These are phyloP conservation scores for Harringtonia lauricola DNA, from an alignment of 2,329 filamentous ascomycete genomes.

Conservation along the genomic window DNA sequence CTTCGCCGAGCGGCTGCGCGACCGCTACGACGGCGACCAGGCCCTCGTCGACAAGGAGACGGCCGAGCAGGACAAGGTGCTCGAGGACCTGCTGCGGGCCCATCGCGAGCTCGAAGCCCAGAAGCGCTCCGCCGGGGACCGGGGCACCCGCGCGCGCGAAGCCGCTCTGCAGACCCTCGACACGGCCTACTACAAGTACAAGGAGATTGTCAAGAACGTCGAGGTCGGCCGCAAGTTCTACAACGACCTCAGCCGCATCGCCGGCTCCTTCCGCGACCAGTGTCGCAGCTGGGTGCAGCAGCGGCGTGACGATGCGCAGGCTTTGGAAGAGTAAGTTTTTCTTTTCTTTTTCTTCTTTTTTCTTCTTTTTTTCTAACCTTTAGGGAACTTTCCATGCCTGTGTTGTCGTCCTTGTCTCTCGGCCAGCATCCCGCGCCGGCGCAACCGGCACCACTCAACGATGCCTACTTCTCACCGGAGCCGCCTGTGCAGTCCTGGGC, in stretches of 20 bases:
- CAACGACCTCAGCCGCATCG: constrained; percentile 85
- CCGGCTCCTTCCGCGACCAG: constrained; percentile 66
- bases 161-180: constrained; percentile 79
- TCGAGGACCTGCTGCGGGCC: constrained; percentile 58
- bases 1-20: constrained; percentile 69
- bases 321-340: constrained; percentile 57
- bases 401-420: constrained; percentile 31
- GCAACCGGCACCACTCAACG: constrained; percentile 11
- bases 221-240: constrained; percentile 93
- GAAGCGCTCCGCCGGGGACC: no score
- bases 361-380: background rate
- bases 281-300: constrained; percentile 72
- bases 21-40: constrained; percentile 67
- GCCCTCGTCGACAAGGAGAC: constrained; percentile 60
- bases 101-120: constrained; percentile 70
- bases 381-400: constrained; percentile 42
- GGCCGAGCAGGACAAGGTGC: constrained; percentile 63
- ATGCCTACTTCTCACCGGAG: constrained; percentile 15
- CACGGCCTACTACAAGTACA: constrained; percentile 90
- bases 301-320: constrained; percentile 68
- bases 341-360: background rate
- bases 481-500: constrained; percentile 42
- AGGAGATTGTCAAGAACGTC: constrained; percentile 85
- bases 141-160: constrained; percentile 62
- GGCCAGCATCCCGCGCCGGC: constrained; percentile 16